Base-by-base conservation (phyloP, 1,284 basidiomycete genomes). In the Cryptococcus jaspeensis region DNA sequence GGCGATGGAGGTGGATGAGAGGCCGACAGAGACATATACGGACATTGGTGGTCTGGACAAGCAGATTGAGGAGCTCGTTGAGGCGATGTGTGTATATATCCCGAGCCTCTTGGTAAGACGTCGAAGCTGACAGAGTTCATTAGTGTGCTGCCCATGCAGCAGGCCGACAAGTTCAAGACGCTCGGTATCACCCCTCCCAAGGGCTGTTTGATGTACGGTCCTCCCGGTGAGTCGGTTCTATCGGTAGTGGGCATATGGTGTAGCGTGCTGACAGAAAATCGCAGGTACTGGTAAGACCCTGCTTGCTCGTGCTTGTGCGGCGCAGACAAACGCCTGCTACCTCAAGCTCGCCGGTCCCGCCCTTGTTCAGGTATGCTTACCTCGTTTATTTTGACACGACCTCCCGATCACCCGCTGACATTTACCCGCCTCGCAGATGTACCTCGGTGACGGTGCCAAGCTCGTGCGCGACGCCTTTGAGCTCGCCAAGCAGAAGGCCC, bases 401-500 rank as follows among this genome's bases (percentile, higher is more conserved):
- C 2, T 43, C 25, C 44, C 43, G 8, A 18, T 12, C 37, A 22
- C 37, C 20, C 20, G 22, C 45, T 42, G 20, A 56, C 28, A 5
- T 32, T 9, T 32, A 32, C 28, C 28, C 28, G 28, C 4, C 28
- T 32, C 28, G 28, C 64, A 81, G 77, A 90, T 90, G 87, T 90
- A 88, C 76, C 89, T 90, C 66, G 87, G 87, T 74, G 87, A 89
- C 72, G 87, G 96, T 39, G 94, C 95, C 53, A 98, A 98, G 79
- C 87, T 98, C 44, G 96, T 99, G 20, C 88, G 96, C 59, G 95
- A 99, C 70, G 83, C 97, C 36, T 99, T 99, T 83, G 87, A 93
- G 62, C 87, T 97, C 16, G 95, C 96, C n/a, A 94, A 97, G 78
- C 92, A 98, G 73, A 93, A 98, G 73, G 91, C 94, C 4, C 95